Evolutionary conservation across 208 protist genomes (phyloP).

Genomic region (Vickermania ingenoplastis): DNA sequence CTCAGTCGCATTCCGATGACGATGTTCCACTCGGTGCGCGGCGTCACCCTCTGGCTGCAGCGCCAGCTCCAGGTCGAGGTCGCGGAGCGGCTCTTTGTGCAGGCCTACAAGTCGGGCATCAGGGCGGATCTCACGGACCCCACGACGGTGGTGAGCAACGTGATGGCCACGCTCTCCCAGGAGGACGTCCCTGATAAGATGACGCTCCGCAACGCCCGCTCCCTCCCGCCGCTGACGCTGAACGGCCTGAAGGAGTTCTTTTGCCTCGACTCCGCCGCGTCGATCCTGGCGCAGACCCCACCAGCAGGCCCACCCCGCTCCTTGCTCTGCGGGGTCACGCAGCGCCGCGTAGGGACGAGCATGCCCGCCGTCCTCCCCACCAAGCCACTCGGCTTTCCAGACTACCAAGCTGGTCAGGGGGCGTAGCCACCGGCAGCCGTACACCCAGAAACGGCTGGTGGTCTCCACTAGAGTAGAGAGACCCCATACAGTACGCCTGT

Average conservation of each 20-base stretch:
- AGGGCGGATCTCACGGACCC: constrained; percentile 12
- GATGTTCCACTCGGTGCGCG: constrained; percentile 39
- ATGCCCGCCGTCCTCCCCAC: constrained; percentile 1
- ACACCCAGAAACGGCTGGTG: too few species aligned
- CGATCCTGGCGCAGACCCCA: constrained; percentile 50
- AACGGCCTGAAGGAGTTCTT: constrained; percentile 41
- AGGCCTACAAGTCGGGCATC: constrained; percentile 40
- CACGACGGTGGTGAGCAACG: constrained; percentile 6
- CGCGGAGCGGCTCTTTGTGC: constrained; percentile 57
- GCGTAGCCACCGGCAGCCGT: too few species aligned
- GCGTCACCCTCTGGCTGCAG: constrained; percentile 54
- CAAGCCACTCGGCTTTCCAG: too few species aligned
- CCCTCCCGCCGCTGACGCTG: constrained; percentile 53
- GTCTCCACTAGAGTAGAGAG: too few species aligned
- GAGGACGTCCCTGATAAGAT: constrained; percentile 53
- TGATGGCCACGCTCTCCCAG: constrained; percentile 28
- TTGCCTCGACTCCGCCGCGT: constrained; percentile 28
- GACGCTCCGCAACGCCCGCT: constrained; percentile 41
- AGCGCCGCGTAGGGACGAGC: not conserved
- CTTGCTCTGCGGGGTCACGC: constrained; percentile 17
- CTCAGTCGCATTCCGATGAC: constrained; percentile 46
- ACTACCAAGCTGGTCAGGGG: too few species aligned
- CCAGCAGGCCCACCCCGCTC: constrained; percentile 53
- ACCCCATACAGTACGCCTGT: too few species aligned
- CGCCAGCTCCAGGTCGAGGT: constrained; percentile 67